Percentiles rank a stretch among this genome's conserved stretches.
Conservation (phyloP, 495 filamentous ascomycete species). For the Xylaria intraflava region DNA sequence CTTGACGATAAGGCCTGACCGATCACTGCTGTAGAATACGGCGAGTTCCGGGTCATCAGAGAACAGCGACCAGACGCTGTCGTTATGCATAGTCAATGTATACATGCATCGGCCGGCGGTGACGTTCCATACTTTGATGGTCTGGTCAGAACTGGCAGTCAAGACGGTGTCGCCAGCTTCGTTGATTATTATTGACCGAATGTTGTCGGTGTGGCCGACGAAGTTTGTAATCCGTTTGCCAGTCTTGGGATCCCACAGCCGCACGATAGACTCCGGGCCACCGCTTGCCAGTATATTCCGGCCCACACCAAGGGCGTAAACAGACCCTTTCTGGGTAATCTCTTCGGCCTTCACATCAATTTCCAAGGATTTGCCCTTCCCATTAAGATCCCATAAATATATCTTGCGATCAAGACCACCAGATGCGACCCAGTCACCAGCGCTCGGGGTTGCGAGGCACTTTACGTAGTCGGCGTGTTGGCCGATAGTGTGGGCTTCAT, state of each 20-base stretch:
- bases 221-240: constrained; percentile 92
- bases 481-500: constrained; percentile 73
- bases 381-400: constrained; percentile 85
- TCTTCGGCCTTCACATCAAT: constrained; percentile 79
- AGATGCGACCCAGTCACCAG: constrained; percentile 88
- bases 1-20: constrained; percentile 86
- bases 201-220: constrained; percentile 94
- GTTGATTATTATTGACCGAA: constrained; percentile 84
- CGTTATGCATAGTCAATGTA: constrained; percentile 96
- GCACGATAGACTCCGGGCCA: constrained; percentile 87
- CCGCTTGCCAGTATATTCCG: constrained; percentile 77
- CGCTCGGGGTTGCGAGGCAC: constrained; percentile 70
- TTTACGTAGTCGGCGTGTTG: constrained; percentile 96
- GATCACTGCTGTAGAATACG: constrained; percentile 90
- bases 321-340: constrained; percentile 80
- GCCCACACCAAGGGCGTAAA: constrained; percentile 79
- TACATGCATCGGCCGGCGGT: constrained; percentile 93
- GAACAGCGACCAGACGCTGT: constrained; percentile 94
- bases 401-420: constrained; percentile 91
- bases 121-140: constrained; percentile 95
- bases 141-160: constrained; percentile 93
- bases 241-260: constrained; percentile 86
- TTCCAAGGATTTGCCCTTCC: constrained; percentile 73
- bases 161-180: constrained; percentile 83
- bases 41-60: constrained; percentile 80